These are phyloP conservation scores for Amphibolis antarctica DNA, from an alignment of 106 monocot species.

Conservation along the genomic window DNA sequence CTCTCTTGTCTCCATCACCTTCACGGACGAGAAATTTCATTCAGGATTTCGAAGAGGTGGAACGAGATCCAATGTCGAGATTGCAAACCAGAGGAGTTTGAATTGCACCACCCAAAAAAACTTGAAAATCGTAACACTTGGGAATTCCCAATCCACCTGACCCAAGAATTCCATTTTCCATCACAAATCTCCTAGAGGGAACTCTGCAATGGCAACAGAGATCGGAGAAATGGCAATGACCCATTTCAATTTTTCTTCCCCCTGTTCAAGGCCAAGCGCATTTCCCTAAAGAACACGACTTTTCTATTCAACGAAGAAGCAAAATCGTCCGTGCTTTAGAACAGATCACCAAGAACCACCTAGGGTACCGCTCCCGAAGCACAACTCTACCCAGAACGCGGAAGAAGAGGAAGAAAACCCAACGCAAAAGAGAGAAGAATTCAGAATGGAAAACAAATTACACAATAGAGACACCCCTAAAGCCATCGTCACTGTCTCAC, in stretches of 20 bases:
- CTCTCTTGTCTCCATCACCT: conserved; percentile 36
- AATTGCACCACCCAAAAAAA: background rate
- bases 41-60: background rate
- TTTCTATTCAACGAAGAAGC: background rate
- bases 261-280: conserved; percentile 1
- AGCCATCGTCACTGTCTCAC: background rate
- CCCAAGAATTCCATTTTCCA: background rate
- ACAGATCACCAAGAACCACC: background rate
- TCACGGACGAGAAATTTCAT: background rate
- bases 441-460: background rate
- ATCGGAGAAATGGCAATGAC: background rate
- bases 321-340: background rate
- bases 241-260: background rate
- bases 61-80: conserved; percentile 27
- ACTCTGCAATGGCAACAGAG: background rate
- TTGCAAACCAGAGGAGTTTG: conserved; percentile 4
- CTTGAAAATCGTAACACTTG: conserved; percentile 1
- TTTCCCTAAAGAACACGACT: background rate
- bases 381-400: conserved; percentile 3
- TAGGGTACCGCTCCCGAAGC: conserved; percentile 2
- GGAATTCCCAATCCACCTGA: background rate
- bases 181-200: background rate
- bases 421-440: conserved; percentile 1
- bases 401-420: background rate
- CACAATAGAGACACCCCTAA: background rate